These are phyloP conservation scores for Lycium barbarum DNA, from an alignment of 257 asterid genomes.

Conservation along the genomic window DNA sequence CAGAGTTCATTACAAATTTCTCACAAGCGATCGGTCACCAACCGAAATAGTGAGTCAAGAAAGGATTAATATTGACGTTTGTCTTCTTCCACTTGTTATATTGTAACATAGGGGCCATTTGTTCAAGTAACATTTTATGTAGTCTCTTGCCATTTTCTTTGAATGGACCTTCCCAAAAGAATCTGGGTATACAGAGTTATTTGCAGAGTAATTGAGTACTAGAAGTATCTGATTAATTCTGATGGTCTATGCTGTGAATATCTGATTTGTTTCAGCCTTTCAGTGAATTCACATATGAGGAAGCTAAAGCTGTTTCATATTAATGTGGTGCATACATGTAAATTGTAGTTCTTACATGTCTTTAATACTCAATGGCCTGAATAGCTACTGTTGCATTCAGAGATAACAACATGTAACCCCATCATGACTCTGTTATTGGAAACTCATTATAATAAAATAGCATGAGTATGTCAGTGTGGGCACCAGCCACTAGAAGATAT, in stretches of 20 bases:
- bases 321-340: too few relatives aligned
- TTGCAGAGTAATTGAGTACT: too few relatives aligned
- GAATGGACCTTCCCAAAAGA: too few relatives aligned
- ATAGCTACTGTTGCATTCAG: too few relatives aligned
- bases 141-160: not conserved
- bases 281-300: too few relatives aligned
- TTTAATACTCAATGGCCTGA: too few relatives aligned
- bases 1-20: not conserved
- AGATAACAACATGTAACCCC: not conserved
- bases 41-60: not conserved
- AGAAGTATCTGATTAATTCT: too few relatives aligned
- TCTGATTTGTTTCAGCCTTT: too few relatives aligned
- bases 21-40: not conserved
- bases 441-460: not conserved
- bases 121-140: not conserved
- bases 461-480: not conserved
- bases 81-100: not conserved
- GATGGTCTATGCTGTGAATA: too few relatives aligned
- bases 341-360: too few relatives aligned
- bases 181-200: too few relatives aligned
- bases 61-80: not conserved
- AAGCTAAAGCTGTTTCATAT: too few relatives aligned
- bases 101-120: not conserved
- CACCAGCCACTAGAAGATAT: not conserved
- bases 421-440: not conserved